Base-by-base conservation (phyloP, 306 rosid genomes). In the Casuarina cunninghamiana region DNA sequence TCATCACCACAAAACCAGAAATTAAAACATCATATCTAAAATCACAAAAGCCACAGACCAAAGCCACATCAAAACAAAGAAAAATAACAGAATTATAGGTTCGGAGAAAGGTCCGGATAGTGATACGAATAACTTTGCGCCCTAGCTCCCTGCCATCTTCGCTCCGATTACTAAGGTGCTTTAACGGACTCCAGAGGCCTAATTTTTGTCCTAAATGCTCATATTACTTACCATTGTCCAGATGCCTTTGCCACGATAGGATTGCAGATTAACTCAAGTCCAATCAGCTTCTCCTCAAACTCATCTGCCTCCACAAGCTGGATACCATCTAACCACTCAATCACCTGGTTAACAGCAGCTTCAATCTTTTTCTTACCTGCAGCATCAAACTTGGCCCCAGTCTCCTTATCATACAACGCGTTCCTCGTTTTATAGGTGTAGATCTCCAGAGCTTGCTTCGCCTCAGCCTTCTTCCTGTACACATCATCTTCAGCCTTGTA, bases 401-500 rank as follows among this genome's bases (percentile, higher is more conserved):
- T 83, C 82, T 83, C 83, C 62, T 88, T 88, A 7, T 88, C 91
- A 50, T 88, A 88, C 4, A 88, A 45, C 0, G 89, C 85, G 86
- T 83, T 86, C 75, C 91, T 86, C 90, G 89, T 87, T 76, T 84
- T 84, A 75, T 84, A 89, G 0, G 89, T 82, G 4, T 82, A 86
- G 58, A 88, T 83, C 50, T 91, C 97, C 79, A 89, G 57, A 0
- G 89, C 86, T 3, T 86, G 86, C 80, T 84, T 89, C 0, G 89
- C 79, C 3, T 84, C 89, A 0, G 87, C 91, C 86, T 84, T 89
- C 84, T 86, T 89, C 81, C 83, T 91, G 83, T 82, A 89, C 44
- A 87, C 91, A 37, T 91, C 96, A 0, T 91, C 96, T 60, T 91
- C 91, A 0, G 84, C 86, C 86, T 88, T 89, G 87, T 91, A 86